Conservation (phyloP, 495 filamentous ascomycete species). For the Neurospora cerealis region DNA sequence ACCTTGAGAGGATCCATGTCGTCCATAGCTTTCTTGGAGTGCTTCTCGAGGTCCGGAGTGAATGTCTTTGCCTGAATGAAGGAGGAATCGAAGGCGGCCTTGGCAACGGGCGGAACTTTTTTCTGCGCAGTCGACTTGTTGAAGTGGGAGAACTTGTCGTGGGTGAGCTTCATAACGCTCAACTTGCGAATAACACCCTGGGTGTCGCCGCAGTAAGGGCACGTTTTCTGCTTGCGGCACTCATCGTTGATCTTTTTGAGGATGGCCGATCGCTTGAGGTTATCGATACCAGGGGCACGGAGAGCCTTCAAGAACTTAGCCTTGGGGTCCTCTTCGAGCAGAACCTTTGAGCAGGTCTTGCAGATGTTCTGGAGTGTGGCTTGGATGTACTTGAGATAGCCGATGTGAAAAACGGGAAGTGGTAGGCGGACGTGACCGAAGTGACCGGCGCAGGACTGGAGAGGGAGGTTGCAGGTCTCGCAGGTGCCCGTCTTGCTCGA, state of each 20-base stretch:
- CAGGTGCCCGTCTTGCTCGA: conserved; percentile 64
- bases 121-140: conserved; percentile 76
- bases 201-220: conserved; percentile 61
- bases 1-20: conserved; percentile 86
- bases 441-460: conserved; percentile 83
- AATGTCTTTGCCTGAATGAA: conserved; percentile 65
- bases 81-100: conserved; percentile 73
- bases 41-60: conserved; percentile 77
- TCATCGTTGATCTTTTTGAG: conserved; percentile 80
- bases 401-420: conserved; percentile 87
- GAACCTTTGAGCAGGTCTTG: conserved; percentile 71
- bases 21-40: conserved; percentile 82
- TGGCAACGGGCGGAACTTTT: conserved; percentile 69
- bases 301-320: conserved; percentile 59
- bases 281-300: conserved; percentile 75
- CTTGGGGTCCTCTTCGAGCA: conserved; percentile 63
- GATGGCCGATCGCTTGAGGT: conserved; percentile 64
- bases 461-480: conserved; percentile 66
- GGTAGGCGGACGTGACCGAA: conserved; percentile 88
- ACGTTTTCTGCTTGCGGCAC: conserved; percentile 73
- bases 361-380: conserved; percentile 86
- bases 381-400: conserved; percentile 86
- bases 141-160: conserved; percentile 81
- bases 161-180: conserved; percentile 80
- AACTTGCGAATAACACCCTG: conserved; percentile 88